phyloP scores from a whole-genome alignment of 192 early-diverging fungal species.

The Obelidium mucronatum region DNA sequence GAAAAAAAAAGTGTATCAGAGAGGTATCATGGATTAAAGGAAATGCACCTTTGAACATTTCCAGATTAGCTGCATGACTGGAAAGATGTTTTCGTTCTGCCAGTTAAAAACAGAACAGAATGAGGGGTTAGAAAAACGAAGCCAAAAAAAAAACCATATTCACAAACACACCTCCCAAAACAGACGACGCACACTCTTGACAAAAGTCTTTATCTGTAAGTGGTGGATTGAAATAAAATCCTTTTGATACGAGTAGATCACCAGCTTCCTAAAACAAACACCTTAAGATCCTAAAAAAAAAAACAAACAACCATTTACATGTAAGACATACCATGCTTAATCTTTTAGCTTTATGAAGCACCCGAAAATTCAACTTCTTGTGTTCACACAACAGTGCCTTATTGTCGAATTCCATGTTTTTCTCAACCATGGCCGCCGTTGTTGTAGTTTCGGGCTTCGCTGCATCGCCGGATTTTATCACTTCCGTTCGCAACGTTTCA shows the following conservation, averaged over 20 bases:
- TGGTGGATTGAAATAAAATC: constrained; percentile 15
- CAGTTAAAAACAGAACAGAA: background rate
- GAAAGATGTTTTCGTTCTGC: background rate
- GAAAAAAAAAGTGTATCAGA: too few relatives aligned
- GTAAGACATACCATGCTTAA: constrained; percentile 12
- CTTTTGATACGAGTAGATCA: constrained; percentile 4
- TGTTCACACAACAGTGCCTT: constrained; percentile 13
- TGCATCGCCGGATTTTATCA: background rate
- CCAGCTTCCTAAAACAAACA: constrained; percentile 14
- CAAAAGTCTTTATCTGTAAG: constrained; percentile 20
- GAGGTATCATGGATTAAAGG: background rate
- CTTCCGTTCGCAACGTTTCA: background rate
- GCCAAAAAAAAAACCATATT: too few relatives aligned
- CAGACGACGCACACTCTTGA: background rate
- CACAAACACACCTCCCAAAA: background rate
- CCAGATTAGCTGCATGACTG: constrained; percentile 13
- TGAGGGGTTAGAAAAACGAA: too few relatives aligned
- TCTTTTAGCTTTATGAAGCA: background rate
- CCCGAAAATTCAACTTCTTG: background rate
- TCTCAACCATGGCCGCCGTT: background rate
- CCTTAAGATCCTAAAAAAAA: too few relatives aligned
- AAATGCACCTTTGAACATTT: constrained; percentile 12
- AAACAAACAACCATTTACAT: background rate
- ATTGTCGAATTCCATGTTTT: constrained; percentile 5
- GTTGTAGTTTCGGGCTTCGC: background rate